Conservation (phyloP, 306 rosid genomes). For the Vigna nakashimae region DNA sequence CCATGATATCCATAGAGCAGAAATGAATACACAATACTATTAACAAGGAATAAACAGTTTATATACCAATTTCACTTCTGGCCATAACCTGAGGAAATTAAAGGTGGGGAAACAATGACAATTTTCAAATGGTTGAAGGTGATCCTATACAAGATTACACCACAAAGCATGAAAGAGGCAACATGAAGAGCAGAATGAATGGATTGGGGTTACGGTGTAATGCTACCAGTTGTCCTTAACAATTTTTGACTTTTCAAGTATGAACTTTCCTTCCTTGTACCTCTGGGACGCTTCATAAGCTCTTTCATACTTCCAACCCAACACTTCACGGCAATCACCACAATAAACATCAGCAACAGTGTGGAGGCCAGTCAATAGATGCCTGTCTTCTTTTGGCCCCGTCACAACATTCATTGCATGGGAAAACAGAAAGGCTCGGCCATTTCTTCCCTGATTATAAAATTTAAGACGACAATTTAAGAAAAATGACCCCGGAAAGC, state of each 20-base stretch:
- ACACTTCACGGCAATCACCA: conserved; percentile 82
- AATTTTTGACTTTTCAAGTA: conserved; percentile 90
- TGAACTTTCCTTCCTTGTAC: conserved; percentile 98
- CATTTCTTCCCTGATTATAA: conserved; percentile 77
- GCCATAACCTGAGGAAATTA: conserved; percentile 49
- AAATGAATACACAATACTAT: conserved; percentile 45
- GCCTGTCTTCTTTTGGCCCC: conserved; percentile 92
- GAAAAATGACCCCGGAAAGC: conserved; percentile 21
- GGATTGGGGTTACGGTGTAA: conserved; percentile 39
- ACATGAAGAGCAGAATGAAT: conserved; percentile 49
- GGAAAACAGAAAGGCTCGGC: conserved; percentile 97
- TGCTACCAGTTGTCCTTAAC: conserved; percentile 94
- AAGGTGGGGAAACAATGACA: conserved; percentile 60
- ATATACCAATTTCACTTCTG: conserved; percentile 55
- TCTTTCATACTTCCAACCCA: conserved; percentile 95
- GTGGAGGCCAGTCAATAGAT: conserved; percentile 94
- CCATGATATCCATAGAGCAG: conserved; percentile 38
- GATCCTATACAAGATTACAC: conserved; percentile 64
- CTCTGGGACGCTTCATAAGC: conserved; percentile 93
- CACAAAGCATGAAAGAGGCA: conserved; percentile 49
- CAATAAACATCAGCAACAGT: conserved; percentile 92
- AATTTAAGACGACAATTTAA: conserved; percentile 47
- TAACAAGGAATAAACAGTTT: conserved; percentile 49
- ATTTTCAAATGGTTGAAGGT: conserved; percentile 50
- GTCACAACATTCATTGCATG: conserved; percentile 85